phyloP scores from a whole-genome alignment of 306 rosid genomes.

The Dryas alaskensis region DNA sequence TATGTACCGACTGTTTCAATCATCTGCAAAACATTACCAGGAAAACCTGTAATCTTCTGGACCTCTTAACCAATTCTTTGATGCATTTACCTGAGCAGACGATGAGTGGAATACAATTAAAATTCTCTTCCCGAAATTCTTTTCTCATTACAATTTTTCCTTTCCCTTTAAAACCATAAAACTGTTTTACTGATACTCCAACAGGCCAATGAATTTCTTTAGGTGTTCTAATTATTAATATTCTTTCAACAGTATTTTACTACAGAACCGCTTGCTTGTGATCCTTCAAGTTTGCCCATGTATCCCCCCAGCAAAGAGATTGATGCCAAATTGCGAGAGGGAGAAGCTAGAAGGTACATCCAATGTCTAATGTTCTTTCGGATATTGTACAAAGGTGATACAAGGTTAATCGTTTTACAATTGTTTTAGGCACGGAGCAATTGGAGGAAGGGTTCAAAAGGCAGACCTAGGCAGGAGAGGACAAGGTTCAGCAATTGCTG shows the following conservation, averaged over 20 bases:
- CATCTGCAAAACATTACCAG: not conserved
- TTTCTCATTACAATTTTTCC: too few species aligned
- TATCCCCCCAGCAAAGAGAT: conserved; percentile 97
- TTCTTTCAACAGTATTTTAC: conserved; percentile 64
- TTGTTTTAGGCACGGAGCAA: conserved; percentile 51
- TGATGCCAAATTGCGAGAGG: conserved; percentile 68
- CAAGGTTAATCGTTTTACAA: not conserved
- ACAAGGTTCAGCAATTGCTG: conserved; percentile 32
- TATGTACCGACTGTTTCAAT: not conserved
- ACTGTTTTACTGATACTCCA: not conserved
- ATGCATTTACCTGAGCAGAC: not conserved
- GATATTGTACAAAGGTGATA: not conserved
- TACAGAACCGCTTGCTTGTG: conserved; percentile 72
- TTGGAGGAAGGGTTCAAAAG: conserved; percentile 45
- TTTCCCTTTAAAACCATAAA: not conserved
- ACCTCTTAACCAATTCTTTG: not conserved
- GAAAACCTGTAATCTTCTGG: not conserved
- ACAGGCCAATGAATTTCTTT: conserved; percentile 19
- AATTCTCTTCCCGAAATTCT: too few species aligned
- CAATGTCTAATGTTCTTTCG: not conserved
- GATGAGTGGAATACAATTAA: too few species aligned
- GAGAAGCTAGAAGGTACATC: conserved; percentile 67
- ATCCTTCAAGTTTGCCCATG: conserved; percentile 82
- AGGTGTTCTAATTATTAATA: conserved; percentile 18
- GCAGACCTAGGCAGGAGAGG: conserved; percentile 45